phyloP scores from a whole-genome alignment of 805 yeast genomes.

The Yarrowia phangngaensis region DNA sequence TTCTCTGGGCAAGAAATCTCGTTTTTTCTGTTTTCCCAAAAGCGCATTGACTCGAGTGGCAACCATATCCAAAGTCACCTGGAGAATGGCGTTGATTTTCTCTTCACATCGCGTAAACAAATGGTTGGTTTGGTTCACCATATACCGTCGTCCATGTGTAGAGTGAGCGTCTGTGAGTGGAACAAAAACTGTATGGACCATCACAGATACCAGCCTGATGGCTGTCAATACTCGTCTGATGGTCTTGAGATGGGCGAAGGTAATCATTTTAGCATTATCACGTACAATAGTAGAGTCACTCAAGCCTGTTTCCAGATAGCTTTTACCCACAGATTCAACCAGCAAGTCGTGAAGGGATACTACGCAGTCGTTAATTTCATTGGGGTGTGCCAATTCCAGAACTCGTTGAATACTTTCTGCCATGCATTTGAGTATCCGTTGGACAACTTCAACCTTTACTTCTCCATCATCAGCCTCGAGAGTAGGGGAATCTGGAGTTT shows the following conservation, averaged over 20 bases:
- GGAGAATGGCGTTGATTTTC: conserved; percentile 60
- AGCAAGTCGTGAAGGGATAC: conserved; percentile 64
- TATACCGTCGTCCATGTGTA: conserved; percentile 52
- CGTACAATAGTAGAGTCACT: conserved; percentile 50
- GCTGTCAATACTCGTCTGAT: conserved; percentile 57
- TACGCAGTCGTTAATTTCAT: conserved; percentile 54
- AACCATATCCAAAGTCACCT: conserved; percentile 54
- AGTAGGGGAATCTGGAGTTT: conserved; percentile 9
- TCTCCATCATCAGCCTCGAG: conserved; percentile 22
- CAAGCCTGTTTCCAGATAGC: conserved; percentile 69
- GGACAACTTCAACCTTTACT: conserved; percentile 49
- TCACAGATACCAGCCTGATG: conserved; percentile 61
- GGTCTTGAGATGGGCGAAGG: conserved; percentile 49
- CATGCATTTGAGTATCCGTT: conserved; percentile 60
- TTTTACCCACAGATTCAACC: conserved; percentile 64
- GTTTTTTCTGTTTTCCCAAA: conserved; percentile 64
- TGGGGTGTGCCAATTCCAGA: conserved; percentile 62
- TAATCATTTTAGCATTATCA: conserved; percentile 28
- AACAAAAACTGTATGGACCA: conserved; percentile 67
- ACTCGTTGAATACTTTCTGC: conserved; percentile 76
- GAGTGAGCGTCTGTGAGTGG: conserved; percentile 68
- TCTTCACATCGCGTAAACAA: conserved; percentile 60
- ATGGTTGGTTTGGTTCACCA: conserved; percentile 59
- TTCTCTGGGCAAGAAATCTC: conserved; percentile 56
- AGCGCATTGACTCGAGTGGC: conserved; percentile 49